A percentile compares a stretch with the other conserved stretches of the same genome.
phyloP scores from a whole-genome alignment of 208 protist species.

The Leptomonas pyrrhocoris region DNA sequence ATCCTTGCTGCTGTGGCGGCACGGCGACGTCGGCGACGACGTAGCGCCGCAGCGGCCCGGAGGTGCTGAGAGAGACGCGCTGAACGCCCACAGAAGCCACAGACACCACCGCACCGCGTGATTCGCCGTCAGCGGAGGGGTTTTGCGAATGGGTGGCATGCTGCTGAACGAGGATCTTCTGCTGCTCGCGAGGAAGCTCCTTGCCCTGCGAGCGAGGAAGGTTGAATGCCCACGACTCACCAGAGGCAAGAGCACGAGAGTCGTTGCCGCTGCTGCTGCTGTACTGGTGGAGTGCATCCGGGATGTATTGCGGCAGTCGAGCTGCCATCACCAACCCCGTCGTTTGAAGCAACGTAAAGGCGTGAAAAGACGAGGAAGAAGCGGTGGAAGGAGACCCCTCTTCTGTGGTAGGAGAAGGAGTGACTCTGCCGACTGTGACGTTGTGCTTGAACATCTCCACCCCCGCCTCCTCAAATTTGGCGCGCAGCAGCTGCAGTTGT shows the following conservation, averaged over 20 bases:
- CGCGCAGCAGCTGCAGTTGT: slow-evolving; percentile 25
- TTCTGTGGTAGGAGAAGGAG: background rate
- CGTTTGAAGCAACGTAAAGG: slow-evolving; percentile 31
- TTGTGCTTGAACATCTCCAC: slow-evolving; percentile 7
- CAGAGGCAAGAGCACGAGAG: slow-evolving; percentile 13
- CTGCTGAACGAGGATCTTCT: slow-evolving; percentile 49
- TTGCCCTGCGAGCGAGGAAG: slow-evolving; percentile 63
- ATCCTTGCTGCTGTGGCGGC: slow-evolving; percentile 23
- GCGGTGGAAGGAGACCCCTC: background rate
- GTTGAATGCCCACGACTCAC: slow-evolving; percentile 59
- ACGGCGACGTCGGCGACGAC: slow-evolving; percentile 57
- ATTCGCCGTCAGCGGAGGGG: background rate
- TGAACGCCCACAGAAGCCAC: slow-evolving; percentile 23
- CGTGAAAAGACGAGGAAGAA: slow-evolving; percentile 6
- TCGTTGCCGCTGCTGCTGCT: background rate
- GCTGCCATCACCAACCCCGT: slow-evolving; percentile 17
- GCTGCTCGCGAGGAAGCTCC: slow-evolving; percentile 54
- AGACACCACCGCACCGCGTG: slow-evolving; percentile 19
- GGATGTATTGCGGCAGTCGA: slow-evolving; percentile 11
- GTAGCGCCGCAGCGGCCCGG: slow-evolving; percentile 33
- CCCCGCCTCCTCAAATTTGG: slow-evolving; percentile 11
- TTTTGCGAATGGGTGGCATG: background rate
- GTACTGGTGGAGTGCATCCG: background rate
- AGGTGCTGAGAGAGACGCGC: slow-evolving; percentile 15
- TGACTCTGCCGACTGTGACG: background rate